Evolutionary conservation across 1,284 basidiomycete species (phyloP), one percentile per base, ranked within the genome.

Genomic region (Athelia sp.): DNA sequence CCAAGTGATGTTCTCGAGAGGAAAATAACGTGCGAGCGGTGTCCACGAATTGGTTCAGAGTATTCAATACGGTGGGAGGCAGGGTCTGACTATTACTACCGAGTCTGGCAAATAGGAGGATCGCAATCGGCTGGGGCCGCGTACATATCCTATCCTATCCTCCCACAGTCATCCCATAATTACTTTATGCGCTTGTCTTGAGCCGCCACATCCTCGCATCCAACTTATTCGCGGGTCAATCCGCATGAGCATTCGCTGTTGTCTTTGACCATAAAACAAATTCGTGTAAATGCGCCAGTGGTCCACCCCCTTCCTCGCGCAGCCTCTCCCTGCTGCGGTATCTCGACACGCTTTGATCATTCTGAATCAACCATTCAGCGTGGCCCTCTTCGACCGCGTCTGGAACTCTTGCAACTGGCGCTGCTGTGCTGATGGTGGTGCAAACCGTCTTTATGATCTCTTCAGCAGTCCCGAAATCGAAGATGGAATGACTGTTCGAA

Each of bases 381-480:
- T 67, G 11, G 59, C 71, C 13, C 75, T 94, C 34, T 75, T 96
- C 43, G 60, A 70, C 14, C 75, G 76, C 10, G 66, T 93, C 3
- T 97, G 94, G 93, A 60, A 68, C 4, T 71, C 82, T 3, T 79
- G 81, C 56, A 52, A 69, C 58, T 85, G 76, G 81, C 75, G 68
- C 52, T 79, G 73, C 51, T 99, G 95, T 64, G 96, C 96, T 0
- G 96, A 98, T 61, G 96, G 96, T 15, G 96, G 94, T 40, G 92
- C 91, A 2, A 99, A 99, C 66, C 77, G 91, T 18, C 71, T 98
- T 19, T 79, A 84, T 56, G 92, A 96, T 59, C 59, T 74, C 14
- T 68, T 89, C 52, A 51, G 47, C 24, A 55, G 62, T 34, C 53
- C 36, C n/a, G 36, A 40, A 40, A 21, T 40, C 36, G 36, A 40